Evolutionary conservation across 257 asterid species (phyloP), one percentile per base, ranked within the genome.

Genomic region (Phtheirospermum japonicum): DNA sequence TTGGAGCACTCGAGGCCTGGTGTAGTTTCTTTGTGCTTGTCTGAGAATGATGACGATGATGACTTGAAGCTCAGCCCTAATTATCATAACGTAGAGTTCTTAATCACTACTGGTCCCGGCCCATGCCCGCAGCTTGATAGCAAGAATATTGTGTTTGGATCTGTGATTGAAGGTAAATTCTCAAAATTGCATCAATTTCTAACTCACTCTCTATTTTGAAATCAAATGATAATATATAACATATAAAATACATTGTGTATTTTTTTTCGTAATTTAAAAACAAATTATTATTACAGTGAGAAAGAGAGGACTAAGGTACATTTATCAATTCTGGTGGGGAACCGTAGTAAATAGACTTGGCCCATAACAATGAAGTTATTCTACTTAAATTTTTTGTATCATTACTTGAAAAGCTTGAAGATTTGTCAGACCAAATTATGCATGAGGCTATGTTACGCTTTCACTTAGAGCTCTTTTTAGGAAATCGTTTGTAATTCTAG

Each of bases 31-130:
- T 57, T 88, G 73, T 84, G 95, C 71, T 75, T 90, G 74, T 79
- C 95, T 0, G 96, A 90, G 77, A 90, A 90, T 57, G 98, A 88
- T 19, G 96, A 90, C 4, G 95, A 85, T 5, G 95, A 88, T 45
- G 85, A 82, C 23, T 7, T 88, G 64, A 88, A 84, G 87, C 71
- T 90, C 46, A 72, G 73, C 65, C 84, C 94, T 0, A 58, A 84
- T 67, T 90, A 90, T 66, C 96, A 82, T 52, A 90, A 90, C 67
- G 98, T 90, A 2, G 98, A 90, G 73, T 90, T 90, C 82, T 79
- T 90, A 89, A 74, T 88, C 65, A 90, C 98, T 5, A 85, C 96
- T 7, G 98, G 96, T 12, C 98, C 98, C 9, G 95, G 89, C 23
- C 98, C 98, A 4, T 84, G 85, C 51, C 95, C 95, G 20, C 85